Conservation (phyloP, 495 filamentous ascomycete genomes). For the Margaritispora aquatica region DNA sequence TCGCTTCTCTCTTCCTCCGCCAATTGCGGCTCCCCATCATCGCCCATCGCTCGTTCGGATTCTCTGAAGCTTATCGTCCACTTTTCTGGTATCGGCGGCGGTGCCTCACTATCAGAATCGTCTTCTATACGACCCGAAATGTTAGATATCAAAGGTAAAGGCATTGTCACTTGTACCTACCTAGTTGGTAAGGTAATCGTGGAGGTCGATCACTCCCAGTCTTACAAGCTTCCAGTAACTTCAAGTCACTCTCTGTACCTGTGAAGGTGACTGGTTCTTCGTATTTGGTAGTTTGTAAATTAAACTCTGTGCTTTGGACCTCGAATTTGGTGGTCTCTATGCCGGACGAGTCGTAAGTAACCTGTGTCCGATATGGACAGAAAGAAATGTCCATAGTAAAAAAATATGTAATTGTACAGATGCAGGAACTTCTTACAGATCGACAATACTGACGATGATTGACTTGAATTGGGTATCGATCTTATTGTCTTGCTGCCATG, state of each 20-base stretch:
- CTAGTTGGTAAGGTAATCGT: background rate
- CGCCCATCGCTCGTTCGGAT: background rate
- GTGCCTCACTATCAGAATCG: background rate
- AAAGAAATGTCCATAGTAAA: slow-evolving; percentile 23
- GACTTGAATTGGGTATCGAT: slow-evolving; percentile 14
- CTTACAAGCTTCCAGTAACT: slow-evolving; percentile 14
- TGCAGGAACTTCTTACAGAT: background rate
- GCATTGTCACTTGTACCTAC: background rate
- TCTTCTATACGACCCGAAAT: background rate
- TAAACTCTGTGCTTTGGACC: slow-evolving; percentile 8
- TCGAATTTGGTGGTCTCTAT: slow-evolving; percentile 15
- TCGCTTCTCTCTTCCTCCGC: background rate
- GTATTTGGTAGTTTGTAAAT: slow-evolving; percentile 1
- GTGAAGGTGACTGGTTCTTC: slow-evolving; percentile 14
- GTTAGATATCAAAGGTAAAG: background rate
- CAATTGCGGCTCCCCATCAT: background rate
- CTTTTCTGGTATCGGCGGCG: background rate
- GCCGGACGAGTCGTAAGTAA: slow-evolving; percentile 14
- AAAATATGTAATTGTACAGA: slow-evolving; percentile 1
- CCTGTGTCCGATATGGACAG: slow-evolving; percentile 19
- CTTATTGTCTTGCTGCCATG: slow-evolving; percentile 22
- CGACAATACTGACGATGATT: background rate
- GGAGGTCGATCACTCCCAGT: background rate
- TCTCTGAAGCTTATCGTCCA: background rate
- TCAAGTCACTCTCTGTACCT: slow-evolving; percentile 11